Base-by-base conservation (phyloP, 2,329 filamentous ascomycete species). In the Penicillium hordei region DNA sequence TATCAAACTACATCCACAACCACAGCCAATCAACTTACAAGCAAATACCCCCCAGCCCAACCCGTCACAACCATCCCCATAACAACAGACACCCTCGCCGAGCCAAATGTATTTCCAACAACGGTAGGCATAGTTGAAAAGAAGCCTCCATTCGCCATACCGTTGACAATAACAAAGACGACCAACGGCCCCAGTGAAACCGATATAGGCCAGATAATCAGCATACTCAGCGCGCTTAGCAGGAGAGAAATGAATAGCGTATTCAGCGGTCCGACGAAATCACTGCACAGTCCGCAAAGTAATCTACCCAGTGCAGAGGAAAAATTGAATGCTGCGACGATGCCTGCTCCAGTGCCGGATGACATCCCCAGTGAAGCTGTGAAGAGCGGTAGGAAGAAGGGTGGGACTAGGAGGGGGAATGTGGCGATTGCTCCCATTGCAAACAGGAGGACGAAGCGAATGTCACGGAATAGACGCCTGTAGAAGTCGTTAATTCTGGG, bases 71-170 rank as follows among this genome's bases (percentile, higher is more conserved):
- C 78, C 83, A 87, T 86, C 5, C 83, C 80, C 80, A 88, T 84
- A 0, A 82, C 83, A 21, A 85, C 80, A 4, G 80, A 76, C 38
- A 85, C 78, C 4, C 82, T 75, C 1, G 78, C 78, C 4, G 78
- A 82, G 1, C 83, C 85, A 71, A 86, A 86, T 0, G 85, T 79
- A 61, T 81, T 84, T 0, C 82, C 81, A 0, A 87, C 82, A 2
- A 85, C 84, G 0, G 85, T 87, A 0, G 86, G 86, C 77, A 87
- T 86, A 0, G 82, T 82, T 1, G 82, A 81, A 65, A 88, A 88
- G 74, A 88, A 88, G 0, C 82, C 84, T 0, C 86, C 86, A 63
- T 87, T 87, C 5, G 82, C 79, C 38, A 80, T 72, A 0, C 86
- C 86, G 60, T 87, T 88, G 23, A 87, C 72, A 6, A 86, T 74